Percentiles rank a stretch among this genome's conserved stretches.
These are phyloP conservation scores for Penicillium canariense DNA, from an alignment of 495 filamentous ascomycete species.

Conservation along the genomic window DNA sequence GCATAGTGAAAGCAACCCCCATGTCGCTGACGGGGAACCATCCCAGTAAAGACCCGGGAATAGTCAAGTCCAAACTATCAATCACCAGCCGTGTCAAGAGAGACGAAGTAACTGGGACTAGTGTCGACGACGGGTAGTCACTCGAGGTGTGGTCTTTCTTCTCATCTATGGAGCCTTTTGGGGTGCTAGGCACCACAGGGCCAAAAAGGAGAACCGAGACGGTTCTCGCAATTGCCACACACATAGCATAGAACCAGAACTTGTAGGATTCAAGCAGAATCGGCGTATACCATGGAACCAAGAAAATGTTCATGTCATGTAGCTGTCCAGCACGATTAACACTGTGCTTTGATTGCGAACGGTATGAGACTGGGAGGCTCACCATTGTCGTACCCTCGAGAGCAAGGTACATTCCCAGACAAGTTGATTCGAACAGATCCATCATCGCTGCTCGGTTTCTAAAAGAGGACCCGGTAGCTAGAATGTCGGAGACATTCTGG, in stretches of 20 bases:
- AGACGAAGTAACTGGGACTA: background rate
- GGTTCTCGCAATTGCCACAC: slow-evolving; percentile 6
- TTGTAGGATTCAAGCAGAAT: slow-evolving; percentile 17
- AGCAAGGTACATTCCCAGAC: slow-evolving; percentile 15
- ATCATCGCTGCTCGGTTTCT: slow-evolving; percentile 1
- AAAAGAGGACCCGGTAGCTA: background rate
- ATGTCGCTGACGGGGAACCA: slow-evolving; percentile 10
- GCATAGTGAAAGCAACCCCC: slow-evolving; percentile 12
- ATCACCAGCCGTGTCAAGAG: slow-evolving; percentile 12
- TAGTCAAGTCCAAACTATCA: slow-evolving; percentile 11
- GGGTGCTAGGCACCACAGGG: background rate
- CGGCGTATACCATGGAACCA: slow-evolving; percentile 15
- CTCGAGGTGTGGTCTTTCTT: background rate
- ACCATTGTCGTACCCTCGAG: slow-evolving; percentile 17
- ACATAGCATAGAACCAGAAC: slow-evolving; percentile 21
- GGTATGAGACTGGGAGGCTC: background rate
- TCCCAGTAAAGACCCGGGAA: slow-evolving; percentile 15
- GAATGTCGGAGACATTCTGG: slow-evolving; percentile 10
- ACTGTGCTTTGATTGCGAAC: background rate
- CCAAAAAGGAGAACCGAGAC: slow-evolving; percentile 4
- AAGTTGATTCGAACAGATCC: slow-evolving; percentile 12
- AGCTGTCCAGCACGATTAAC: slow-evolving; percentile 6
- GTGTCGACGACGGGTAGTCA: background rate
- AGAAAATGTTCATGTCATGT: slow-evolving; percentile 16
- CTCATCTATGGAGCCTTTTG: background rate